Percentiles rank a stretch among this genome's conserved stretches.
Evolutionary conservation across 768 basidiomycete species (phyloP).

Genomic region (Auricularia sp.): DNA sequence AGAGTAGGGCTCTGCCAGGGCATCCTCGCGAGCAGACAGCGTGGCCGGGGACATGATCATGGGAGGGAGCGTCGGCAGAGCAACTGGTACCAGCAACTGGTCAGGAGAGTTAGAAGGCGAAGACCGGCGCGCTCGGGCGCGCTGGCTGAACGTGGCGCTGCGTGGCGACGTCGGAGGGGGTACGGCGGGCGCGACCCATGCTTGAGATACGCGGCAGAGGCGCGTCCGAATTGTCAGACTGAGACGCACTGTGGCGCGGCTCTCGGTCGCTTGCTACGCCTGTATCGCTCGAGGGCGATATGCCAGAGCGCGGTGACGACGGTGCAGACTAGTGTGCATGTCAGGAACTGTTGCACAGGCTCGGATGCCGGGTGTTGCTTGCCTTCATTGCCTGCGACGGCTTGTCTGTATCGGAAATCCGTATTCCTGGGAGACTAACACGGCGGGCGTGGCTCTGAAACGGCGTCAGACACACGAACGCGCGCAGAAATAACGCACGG

Average conservation of each 20-base stretch:
- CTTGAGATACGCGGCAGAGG: neutral
- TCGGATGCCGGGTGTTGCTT: neutral
- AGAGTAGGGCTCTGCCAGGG: neutral
- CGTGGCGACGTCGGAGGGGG: neutral
- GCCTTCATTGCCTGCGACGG: neutral
- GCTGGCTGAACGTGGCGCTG: neutral
- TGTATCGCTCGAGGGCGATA: neutral
- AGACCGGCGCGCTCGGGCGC: neutral
- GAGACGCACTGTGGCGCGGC: neutral
- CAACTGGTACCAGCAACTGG: neutral
- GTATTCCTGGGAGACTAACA: neutral
- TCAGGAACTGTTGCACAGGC: neutral
- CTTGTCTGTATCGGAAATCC: neutral
- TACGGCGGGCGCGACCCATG: neutral
- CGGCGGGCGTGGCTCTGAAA: neutral
- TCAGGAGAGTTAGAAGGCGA: neutral
- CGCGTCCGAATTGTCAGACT: neutral
- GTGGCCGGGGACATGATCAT: neutral
- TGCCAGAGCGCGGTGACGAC: neutral
- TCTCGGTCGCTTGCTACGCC: neutral
- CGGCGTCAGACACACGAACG: neutral
- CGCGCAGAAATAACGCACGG: neutral
- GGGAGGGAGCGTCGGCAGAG: neutral
- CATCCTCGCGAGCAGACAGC: neutral
- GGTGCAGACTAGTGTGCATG: neutral